Base-by-base conservation (phyloP, 768 basidiomycete species). In the Mrakia gelida region DNA sequence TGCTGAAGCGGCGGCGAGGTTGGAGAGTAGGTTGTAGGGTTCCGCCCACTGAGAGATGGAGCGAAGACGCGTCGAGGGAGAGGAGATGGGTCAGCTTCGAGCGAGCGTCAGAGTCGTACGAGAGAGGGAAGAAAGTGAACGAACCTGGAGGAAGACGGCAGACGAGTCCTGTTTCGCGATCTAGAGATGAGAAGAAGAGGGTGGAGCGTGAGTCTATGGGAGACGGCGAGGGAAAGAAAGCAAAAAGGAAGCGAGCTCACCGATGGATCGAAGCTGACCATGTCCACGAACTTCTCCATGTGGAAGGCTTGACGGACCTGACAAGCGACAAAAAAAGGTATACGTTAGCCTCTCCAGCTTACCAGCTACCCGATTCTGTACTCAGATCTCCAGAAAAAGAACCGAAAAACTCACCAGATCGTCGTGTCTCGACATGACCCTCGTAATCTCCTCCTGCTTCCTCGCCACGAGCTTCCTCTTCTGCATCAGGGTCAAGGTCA, bases 251-350 rank as follows among this genome's bases (percentile, higher is more conserved):
- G n/a, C 32, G 28, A 77, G 38, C 89, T 54, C 79, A 92, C 92
- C 84, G 86, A 84, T 13, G 94, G 95, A 84, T 95, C 88, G 83
- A 90, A 98, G 28, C 86, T 87, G 52, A 94, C 85, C 86, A 96
- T 87, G 34, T 88, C 90, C 3, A 89, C 88, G 82, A 92, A 95
- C 77, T 91, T 87, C 80, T 95, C 91, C 84, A 96, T 87, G 82
- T 98, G 95, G 84, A 95, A 98, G 78, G 89, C 87, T 84, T 98
- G 93, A 79, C 95, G 89, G 70, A 96, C 87, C 91, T 94, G 79
- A 61, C 30, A 62, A 21, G n/a, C 77, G 21, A 77, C 38, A 68
- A 34, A 71, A 41, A 78, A 77, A 68, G 61, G 75, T 56, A 62
- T 61, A 71, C 59, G 43, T 43, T 45, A 30, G 65, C 38, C 34